These are phyloP conservation scores for Solanum acaule DNA, from an alignment of 257 asterid genomes.

Conservation along the genomic window DNA sequence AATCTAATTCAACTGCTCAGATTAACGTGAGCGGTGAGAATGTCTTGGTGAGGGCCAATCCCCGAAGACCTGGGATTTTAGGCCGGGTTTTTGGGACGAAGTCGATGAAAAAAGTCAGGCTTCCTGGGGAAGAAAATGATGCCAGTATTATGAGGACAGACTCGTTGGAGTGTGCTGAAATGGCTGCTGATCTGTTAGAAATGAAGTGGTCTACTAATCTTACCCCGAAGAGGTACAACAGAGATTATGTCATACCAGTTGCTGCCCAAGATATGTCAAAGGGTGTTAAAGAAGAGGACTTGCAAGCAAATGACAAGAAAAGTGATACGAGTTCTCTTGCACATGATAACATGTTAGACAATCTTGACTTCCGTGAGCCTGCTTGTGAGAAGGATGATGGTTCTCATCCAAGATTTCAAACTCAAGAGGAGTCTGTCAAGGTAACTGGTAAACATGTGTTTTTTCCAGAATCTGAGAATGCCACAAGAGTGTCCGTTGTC, in stretches of 20 bases:
- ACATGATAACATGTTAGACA: not conserved
- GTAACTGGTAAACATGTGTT: conserved; percentile 18
- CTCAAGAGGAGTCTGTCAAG: conserved; percentile 7
- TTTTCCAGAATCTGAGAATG: conserved; percentile 12
- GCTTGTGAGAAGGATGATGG: conserved; percentile 2
- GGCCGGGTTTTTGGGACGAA: conserved; percentile 63
- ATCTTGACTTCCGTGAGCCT: not conserved
- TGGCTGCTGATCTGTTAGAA: conserved; percentile 92
- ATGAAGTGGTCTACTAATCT: conserved; percentile 89
- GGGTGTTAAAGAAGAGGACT: conserved; percentile 13
- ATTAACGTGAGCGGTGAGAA: conserved; percentile 16
- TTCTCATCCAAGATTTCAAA: conserved; percentile 9
- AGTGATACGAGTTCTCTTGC: not conserved
- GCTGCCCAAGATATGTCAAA: conserved; percentile 17
- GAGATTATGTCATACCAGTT: conserved; percentile 10
- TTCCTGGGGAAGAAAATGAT: conserved; percentile 14
- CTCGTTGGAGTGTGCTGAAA: conserved; percentile 81
- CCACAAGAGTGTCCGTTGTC: not conserved
- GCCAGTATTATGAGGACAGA: conserved; percentile 25
- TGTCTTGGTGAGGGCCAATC: conserved; percentile 28
- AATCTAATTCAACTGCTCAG: conserved; percentile 19
- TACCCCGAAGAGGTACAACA: conserved; percentile 25
- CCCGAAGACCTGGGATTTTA: conserved; percentile 45
- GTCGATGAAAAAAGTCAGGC: conserved; percentile 17
- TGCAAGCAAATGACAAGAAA: not conserved